phyloP scores from a whole-genome alignment of 2,329 filamentous ascomycete genomes.

The Albophoma yamanashiensis region DNA sequence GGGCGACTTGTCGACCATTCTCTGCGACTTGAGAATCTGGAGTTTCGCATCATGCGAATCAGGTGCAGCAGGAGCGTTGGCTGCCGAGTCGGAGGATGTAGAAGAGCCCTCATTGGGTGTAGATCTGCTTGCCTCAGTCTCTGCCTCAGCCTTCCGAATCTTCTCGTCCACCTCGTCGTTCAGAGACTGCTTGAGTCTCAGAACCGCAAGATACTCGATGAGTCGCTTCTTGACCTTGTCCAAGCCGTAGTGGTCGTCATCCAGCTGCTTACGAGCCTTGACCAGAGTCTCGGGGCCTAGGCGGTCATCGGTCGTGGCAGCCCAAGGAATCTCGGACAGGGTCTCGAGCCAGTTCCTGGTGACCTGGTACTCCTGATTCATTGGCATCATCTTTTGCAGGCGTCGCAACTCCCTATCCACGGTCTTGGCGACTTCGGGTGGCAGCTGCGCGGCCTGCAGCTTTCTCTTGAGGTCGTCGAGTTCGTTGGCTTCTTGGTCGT shows the following conservation, averaged over 20 bases:
- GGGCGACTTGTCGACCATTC: slow-evolving; percentile 88
- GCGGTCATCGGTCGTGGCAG: slow-evolving; percentile 71
- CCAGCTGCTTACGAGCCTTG: slow-evolving; percentile 76
- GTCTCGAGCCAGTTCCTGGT: slow-evolving; percentile 91
- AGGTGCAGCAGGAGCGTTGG: slow-evolving; percentile 9
- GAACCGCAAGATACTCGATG: slow-evolving; percentile 90
- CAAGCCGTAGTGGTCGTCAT: slow-evolving; percentile 92
- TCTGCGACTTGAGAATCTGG: slow-evolving; percentile 67
- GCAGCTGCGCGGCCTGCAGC: slow-evolving; percentile 69
- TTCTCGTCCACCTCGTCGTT: slow-evolving; percentile 76
- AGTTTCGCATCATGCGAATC: slow-evolving; percentile 48
- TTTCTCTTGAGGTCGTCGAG: slow-evolving; percentile 85
- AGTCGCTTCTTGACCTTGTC: slow-evolving; percentile 96
- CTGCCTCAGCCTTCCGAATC: slow-evolving; percentile 56
- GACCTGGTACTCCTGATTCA: slow-evolving; percentile 92
- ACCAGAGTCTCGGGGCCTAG: slow-evolving; percentile 71
- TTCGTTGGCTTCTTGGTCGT: slow-evolving; percentile 79
- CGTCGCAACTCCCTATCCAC: slow-evolving; percentile 81
- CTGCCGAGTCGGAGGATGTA: slow-evolving; percentile 11
- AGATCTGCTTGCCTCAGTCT: slow-evolving; percentile 38
- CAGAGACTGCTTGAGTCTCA: slow-evolving; percentile 85
- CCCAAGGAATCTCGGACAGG: slow-evolving; percentile 88
- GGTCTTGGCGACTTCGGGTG: slow-evolving; percentile 78
- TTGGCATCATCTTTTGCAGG: slow-evolving; percentile 89
- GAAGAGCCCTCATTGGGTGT: slow-evolving; percentile 15